Conservation (phyloP, 139 green algal genomes). For the Coelastrella sp. region DNA sequence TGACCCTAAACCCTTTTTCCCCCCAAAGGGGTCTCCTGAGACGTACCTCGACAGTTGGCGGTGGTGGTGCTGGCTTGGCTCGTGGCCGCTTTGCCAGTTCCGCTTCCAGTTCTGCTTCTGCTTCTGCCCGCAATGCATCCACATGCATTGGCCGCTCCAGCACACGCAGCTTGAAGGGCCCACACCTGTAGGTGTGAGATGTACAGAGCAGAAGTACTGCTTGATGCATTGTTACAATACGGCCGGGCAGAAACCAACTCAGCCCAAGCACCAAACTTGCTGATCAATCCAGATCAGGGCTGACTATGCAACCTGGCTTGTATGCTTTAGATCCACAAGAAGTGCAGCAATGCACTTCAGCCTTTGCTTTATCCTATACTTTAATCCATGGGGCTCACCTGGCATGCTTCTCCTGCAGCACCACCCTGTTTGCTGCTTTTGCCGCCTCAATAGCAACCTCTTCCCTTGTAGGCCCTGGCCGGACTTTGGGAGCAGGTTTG, state of each 20-base stretch:
- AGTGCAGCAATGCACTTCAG: not conserved
- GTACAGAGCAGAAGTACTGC: not conserved
- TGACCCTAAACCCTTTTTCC: too few relatives aligned
- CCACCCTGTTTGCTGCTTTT: slow-evolving; percentile 56
- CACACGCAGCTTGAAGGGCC: slow-evolving; percentile 68
- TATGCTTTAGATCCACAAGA: not conserved
- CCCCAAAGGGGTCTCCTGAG: not conserved
- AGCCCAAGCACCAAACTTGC: not conserved
- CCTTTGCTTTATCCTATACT: not conserved
- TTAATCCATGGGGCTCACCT: not conserved
- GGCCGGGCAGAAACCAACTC: not conserved
- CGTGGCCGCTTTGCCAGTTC: slow-evolving; percentile 61
- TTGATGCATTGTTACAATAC: not conserved
- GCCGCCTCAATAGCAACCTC: slow-evolving; percentile 69
- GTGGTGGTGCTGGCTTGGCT: slow-evolving; percentile 51
- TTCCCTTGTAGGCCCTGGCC: slow-evolving; percentile 70
- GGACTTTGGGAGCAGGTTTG: not conserved
- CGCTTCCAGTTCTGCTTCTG: slow-evolving; percentile 60
- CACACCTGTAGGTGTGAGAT: not conserved
- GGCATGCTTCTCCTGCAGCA: slow-evolving; percentile 38
- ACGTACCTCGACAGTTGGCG: slow-evolving; percentile 58
- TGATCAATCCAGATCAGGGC: not conserved
- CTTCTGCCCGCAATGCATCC: slow-evolving; percentile 66
- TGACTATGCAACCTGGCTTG: not conserved
- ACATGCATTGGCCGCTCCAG: slow-evolving; percentile 75